Evolutionary conservation across 2,329 filamentous ascomycete genomes (phyloP), one percentile per base, ranked within the genome.

Genomic region (Epichloe scottii): DNA sequence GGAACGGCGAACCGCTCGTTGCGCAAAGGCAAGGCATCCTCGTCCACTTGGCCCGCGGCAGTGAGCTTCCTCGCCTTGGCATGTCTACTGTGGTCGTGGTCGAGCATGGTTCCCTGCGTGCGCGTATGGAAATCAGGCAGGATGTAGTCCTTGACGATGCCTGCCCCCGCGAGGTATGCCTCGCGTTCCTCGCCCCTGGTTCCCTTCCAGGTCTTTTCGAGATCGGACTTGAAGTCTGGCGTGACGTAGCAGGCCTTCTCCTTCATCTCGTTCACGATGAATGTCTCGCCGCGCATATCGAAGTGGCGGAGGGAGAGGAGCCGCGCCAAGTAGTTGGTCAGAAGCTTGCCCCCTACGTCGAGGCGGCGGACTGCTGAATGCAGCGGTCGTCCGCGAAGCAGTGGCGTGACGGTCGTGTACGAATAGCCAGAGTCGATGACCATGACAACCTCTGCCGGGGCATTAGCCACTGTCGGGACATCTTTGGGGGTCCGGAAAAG

Each of bases 181-280:
- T 72, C 67, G 12, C 80, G 71, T 47, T 72, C 69, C 58, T 81
- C 76, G 42, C 81, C 77, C 54, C 78, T 70, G 1, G 85, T 81
- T 6, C 84, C 86, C 65, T 89, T 93, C 89, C 89, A 95, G 0
- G 83, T 84, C 56, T 76, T 77, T 55, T 97, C 90, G 37, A 98
- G 77, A 58, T 96, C 88, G 6, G 66, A 62, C 26, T 75, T 72
- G 66, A 97, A 96, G 62, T 94, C 81, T 1, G 79, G 71, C 2
- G 86, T 85, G 11, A 96, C 82, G 59, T 86, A 97, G 63, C 88
- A 95, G 1, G 86, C 82, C 4, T 84, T 77, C 64, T 98, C 93
- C 63, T 98, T 98, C 67, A 97, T 90, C 66, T 96, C 87, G 61
- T 95, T 95, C 64, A 96, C 89, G 48, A 97, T 84, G 65, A 94